Percentiles rank a stretch among this genome's conserved stretches.
phyloP scores from a whole-genome alignment of 345 rosid species.

The Moringa oleifera region DNA sequence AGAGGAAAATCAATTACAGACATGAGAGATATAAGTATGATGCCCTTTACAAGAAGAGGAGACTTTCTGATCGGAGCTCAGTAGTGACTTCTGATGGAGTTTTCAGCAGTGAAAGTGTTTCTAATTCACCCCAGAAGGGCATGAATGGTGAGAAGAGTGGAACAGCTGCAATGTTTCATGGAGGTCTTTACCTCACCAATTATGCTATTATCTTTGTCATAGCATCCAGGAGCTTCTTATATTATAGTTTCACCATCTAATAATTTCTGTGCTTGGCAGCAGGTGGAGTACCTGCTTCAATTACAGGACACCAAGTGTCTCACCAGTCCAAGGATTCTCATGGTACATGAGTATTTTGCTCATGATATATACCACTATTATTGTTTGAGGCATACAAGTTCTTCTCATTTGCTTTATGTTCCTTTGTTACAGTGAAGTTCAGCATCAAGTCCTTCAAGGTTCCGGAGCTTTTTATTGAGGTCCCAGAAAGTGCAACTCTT shows the following conservation, averaged over 20 bases:
- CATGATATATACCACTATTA: constrained; percentile 12
- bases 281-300: constrained; percentile 35
- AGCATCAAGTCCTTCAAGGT: constrained; percentile 83
- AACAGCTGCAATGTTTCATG: constrained; percentile 9
- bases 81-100: constrained; percentile 63
- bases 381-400: constrained; percentile 6
- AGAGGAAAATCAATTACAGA: constrained; percentile 47
- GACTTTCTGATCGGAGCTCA: constrained; percentile 44
- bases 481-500: constrained; percentile 78
- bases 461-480: constrained; percentile 86
- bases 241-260: too few relatives aligned
- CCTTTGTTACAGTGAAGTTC: constrained; percentile 67
- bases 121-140: constrained; percentile 59
- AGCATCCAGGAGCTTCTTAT: too few relatives aligned
- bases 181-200: constrained; percentile 34
- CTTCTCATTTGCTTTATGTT: constrained; percentile 20
- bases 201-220: neutral
- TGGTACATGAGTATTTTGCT: constrained; percentile 40
- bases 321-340: constrained; percentile 49
- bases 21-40: constrained; percentile 41
- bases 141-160: constrained; percentile 27
- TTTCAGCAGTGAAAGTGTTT: constrained; percentile 78
- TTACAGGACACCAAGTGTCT: constrained; percentile 24
- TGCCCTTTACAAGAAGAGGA: constrained; percentile 57
- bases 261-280: constrained; percentile 28